Evolutionary conservation across 495 filamentous ascomycete species (phyloP), one percentile per base, ranked within the genome.

Genomic region (Friedmanniomyces endolithicus): DNA sequence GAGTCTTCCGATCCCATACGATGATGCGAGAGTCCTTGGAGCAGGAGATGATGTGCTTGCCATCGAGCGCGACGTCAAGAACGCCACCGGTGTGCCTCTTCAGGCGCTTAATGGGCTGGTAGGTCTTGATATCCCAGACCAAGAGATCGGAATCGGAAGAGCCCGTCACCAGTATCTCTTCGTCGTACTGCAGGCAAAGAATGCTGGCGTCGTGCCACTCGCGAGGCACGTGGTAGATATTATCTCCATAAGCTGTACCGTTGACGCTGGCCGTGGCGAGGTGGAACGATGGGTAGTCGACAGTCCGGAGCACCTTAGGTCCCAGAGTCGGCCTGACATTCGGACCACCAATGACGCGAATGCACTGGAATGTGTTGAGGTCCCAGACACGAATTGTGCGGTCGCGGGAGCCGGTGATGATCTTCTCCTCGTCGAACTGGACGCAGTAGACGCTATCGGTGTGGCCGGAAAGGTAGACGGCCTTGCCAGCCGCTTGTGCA

Each of bases 401-500:
- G 67, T 98, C 92, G 55, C 94, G 83, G 14, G 92, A 96, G 52
- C 92, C 92, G 14, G 94, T 97, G 53, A 98, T 88, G 60, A 97
- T 92, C 66, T 97, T 98, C 62, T 84, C 71, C 85, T 97, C 90
- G 67, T 98, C 92, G 71, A 96, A 98, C 66, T 97, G 92, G 37
- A 90, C 81, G 67, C 92, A 97, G 70, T 98, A 98, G 23, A 98
- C 90, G 58, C 87, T 95, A 67, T 97, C 92, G 11, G 78, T 78
- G 63, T 98, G 92, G 0, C 94, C 92, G 63, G 90, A 85, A 17
- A 97, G 73, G 66, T 94, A 95, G 50, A 94, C 84, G 0, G 87
- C 82, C 40, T 81, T 83, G 23, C 86, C 85, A 0, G 59, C 54
- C 6, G 31, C 35, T 16, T 40, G 24, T 50, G 81, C 78, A 56